Evolutionary conservation across 371 early-diverging fungal genomes (phyloP), one percentile per base, ranked within the genome.

Genomic region (Caulochytrium protostelioides): DNA sequence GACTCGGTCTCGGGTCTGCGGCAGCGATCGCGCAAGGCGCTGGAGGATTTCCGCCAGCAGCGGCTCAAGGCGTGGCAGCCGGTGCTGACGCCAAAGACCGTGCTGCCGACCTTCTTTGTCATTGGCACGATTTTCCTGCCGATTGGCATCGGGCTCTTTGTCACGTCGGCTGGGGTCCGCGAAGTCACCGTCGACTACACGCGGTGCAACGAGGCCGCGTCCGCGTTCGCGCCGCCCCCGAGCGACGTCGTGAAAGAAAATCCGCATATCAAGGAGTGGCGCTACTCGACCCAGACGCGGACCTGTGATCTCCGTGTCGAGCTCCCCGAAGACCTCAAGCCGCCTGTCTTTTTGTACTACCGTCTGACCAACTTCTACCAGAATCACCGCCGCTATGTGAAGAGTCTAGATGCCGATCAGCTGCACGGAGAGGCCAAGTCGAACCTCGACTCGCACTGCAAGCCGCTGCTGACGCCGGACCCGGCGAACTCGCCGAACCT

Each of bases 11-110:
- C n/a, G n/a, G n/a, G n/a, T n/a, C n/a, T n/a, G n/a, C n/a, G n/a
- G n/a, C n/a, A n/a, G n/a, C n/a, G n/a, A n/a, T n/a, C n/a, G n/a
- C n/a, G n/a, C n/a, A n/a, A n/a, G n/a, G n/a, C n/a, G n/a, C n/a
- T n/a, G n/a, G n/a, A n/a, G n/a, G n/a, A n/a, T 4, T 91, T 91
- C 57, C 83, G 84, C 62, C 97, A 95, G 58, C 94, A 95, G 55
- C 73, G 87, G 13, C 67, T 95, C 46, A 83, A 83, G 47, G 84
- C 91, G 4, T 95, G 91, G 91, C 92, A 92, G 52, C 97, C 97
- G 1, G 75, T 95, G 16, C 62, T 95, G 27, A 92, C 90, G 5
- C 94, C 97, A 28, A 79, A 78, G 43, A 75, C 79, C 30, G 94
- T 87, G 7, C 50, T 92, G 14, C 92, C 92, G 3, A 75, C 84